Evolutionary conservation across 2,329 filamentous ascomycete genomes (phyloP).

Genomic region (Monilinia fructigena): DNA sequence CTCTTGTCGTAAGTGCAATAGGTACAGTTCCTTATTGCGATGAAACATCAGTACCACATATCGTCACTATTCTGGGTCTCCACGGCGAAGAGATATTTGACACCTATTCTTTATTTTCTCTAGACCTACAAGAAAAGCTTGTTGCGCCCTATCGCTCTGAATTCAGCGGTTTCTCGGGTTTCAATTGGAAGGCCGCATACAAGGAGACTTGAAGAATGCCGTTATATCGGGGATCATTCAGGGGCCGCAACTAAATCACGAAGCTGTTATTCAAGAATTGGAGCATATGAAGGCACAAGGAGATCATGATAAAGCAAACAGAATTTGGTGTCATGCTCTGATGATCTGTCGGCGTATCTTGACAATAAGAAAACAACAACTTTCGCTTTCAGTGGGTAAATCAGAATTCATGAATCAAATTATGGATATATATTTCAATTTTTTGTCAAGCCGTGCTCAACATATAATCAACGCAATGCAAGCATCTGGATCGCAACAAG

Average conservation of each 20-base stretch:
- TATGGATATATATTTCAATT: neutral
- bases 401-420: neutral
- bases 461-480: neutral
- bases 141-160: neutral
- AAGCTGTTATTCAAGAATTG: neutral
- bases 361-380: neutral
- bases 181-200: neutral
- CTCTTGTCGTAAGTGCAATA: neutral
- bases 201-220: neutral
- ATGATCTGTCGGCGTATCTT: neutral
- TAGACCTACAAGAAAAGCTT: neutral
- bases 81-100: neutral
- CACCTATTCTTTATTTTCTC: neutral
- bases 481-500: neutral
- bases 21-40: slow-evolving; percentile 1
- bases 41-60: neutral
- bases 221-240: neutral
- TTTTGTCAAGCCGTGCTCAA: neutral
- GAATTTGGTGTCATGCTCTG: neutral
- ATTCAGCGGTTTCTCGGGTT: neutral
- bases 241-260: neutral
- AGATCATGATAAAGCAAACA: neutral
- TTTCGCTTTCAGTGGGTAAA: neutral
- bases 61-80: neutral
- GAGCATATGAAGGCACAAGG: neutral